Conservation (phyloP, 2,329 filamentous ascomycete species). For the Camillea tinctor region DNA sequence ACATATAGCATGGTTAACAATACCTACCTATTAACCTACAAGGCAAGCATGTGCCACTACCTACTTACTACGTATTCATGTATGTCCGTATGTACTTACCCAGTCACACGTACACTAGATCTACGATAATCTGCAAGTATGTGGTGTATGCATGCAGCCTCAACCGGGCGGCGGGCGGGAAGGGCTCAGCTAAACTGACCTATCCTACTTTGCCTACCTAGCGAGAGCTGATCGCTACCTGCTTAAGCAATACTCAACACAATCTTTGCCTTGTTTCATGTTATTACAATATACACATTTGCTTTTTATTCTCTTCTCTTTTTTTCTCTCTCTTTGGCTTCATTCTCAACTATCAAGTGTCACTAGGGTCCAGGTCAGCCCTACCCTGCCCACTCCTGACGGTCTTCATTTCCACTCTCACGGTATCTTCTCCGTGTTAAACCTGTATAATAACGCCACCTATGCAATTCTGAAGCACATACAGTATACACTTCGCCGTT, state of each 20-base stretch:
- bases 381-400: background rate
- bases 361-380: background rate
- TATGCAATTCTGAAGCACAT: background rate
- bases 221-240: background rate
- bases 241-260: background rate
- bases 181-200: background rate
- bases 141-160: background rate
- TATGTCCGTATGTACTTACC: no score
- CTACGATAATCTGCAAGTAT: background rate
- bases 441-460: background rate
- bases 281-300: background rate
- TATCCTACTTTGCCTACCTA: background rate
- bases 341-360: background rate
- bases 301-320: background rate
- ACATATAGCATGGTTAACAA: no score
- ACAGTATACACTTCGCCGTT: background rate
- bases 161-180: background rate
- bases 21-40: no score
- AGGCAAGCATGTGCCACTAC: no score
- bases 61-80: no score
- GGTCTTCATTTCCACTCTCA: background rate
- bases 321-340: background rate
- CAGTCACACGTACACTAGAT: no score
- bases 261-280: background rate
- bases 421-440: background rate